A percentile compares a stretch with the other conserved stretches of the same genome.
Conservation (phyloP, 257 asterid genomes). For the Nicotiana noctiflora region DNA sequence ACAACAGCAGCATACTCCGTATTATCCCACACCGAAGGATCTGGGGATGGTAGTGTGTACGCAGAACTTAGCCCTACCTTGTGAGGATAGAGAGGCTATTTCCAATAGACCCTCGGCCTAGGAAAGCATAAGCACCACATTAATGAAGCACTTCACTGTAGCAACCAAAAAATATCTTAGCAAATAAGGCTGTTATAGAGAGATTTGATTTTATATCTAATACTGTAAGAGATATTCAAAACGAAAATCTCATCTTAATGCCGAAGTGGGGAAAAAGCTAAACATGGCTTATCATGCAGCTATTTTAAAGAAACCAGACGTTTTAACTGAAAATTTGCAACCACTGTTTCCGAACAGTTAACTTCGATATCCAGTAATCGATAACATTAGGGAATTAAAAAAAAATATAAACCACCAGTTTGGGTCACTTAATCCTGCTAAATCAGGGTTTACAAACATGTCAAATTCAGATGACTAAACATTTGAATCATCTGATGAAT, state of each 20-base stretch:
- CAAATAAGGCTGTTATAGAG: too few species aligned
- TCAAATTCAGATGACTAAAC: not conserved
- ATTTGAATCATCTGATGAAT: not conserved
- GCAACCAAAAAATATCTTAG: too few species aligned
- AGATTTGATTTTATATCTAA: too few species aligned
- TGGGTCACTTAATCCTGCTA: not conserved
- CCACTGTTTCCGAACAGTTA: not conserved
- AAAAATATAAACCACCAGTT: not conserved
- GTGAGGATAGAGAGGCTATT: too few species aligned
- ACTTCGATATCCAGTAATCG: too few species aligned
- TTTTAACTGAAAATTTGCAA: not conserved
- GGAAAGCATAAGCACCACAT: too few species aligned
- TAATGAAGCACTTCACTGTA: too few species aligned
- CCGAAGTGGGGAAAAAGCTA: not conserved
- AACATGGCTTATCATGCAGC: not conserved
- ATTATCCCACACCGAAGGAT: too few species aligned
- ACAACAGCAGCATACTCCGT: too few species aligned
- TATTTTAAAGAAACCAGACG: not conserved
- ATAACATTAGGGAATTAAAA: not conserved
- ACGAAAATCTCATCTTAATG: not conserved
- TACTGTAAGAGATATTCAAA: not conserved
- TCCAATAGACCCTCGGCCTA: too few species aligned
- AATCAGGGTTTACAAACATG: not conserved
- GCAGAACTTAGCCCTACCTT: too few species aligned
- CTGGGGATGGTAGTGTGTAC: too few species aligned